Evolutionary conservation across 148 eudicot species (phyloP).

Genomic region (Vaccinium corymbosum): DNA sequence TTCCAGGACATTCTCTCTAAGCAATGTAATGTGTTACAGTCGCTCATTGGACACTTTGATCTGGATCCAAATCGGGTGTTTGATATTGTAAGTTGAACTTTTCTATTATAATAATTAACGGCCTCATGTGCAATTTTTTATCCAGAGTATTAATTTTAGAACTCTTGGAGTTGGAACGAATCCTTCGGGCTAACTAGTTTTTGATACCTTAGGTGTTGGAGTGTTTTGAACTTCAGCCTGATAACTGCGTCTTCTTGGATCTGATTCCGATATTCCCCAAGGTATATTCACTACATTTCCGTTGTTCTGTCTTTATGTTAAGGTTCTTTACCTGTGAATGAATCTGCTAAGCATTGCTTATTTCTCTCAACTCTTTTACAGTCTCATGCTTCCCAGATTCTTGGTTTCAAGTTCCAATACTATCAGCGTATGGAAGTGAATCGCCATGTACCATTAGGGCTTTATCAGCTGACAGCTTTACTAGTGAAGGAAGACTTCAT

Average conservation of each 20-base stretch:
- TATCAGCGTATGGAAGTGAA: slow-evolving; percentile 87
- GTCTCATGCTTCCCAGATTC: slow-evolving; percentile 97
- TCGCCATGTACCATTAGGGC: slow-evolving; percentile 62
- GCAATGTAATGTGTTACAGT: slow-evolving; percentile 49
- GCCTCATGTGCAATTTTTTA: slow-evolving; percentile 1
- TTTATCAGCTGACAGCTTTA: slow-evolving; percentile 87
- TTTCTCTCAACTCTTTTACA: slow-evolving; percentile 34
- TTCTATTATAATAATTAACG: neutral
- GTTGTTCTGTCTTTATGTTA: slow-evolving; percentile 1
- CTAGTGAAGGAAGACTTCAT: slow-evolving; percentile 87
- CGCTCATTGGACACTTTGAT: slow-evolving; percentile 96
- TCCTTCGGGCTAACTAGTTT: slow-evolving; percentile 1
- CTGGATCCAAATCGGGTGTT: slow-evolving; percentile 98
- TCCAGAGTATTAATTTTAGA: neutral
- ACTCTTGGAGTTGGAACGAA: neutral
- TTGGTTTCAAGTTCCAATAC: slow-evolving; percentile 95
- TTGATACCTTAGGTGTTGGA: slow-evolving; percentile 67
- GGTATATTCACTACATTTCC: slow-evolving; percentile 37
- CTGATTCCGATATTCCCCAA: slow-evolving; percentile 93
- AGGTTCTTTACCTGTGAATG: neutral
- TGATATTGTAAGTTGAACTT: slow-evolving; percentile 75
- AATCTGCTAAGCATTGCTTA: neutral
- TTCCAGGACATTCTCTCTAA: neutral
- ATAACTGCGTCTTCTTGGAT: slow-evolving; percentile 69
- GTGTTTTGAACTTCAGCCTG: slow-evolving; percentile 94